Evolutionary conservation across 1,284 basidiomycete genomes (phyloP), one percentile per base, ranked within the genome.

Genomic region (Trichosporon inkin): DNA sequence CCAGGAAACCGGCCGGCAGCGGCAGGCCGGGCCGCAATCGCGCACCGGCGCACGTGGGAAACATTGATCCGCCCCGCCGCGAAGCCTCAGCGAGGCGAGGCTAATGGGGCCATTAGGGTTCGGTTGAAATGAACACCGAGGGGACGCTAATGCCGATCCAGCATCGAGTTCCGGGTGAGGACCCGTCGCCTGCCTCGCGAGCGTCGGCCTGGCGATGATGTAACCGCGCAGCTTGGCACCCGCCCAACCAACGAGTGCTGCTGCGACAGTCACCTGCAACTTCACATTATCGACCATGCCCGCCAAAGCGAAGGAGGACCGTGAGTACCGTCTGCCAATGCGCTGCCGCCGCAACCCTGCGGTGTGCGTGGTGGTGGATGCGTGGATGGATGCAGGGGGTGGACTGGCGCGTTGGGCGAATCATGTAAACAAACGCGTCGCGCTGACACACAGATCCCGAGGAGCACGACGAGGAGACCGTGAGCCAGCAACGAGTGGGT

Each of bases 251-350:
- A 32, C 13, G 3, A 38, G 13, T 20, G 10, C 19, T 11, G 22
- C 28, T 14, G 5, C 44, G 2, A 6, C 55, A 49, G 7, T 8
- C 55, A 7, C 35, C 28, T 37, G n/a, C 16, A 28, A 1, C 32
- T 49, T 14, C 57, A 32, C n/a, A 44, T 16, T n/a, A 49, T 11
- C 14, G 28, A 55, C 37, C 36, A 60, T 60, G 59, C 22, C 59
- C n/a, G 55, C 39, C 22, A 34, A 35, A 34, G 39, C 56, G 44
- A 53, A 60, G 24, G 55, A 58, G 28, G 57, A 60, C 55, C 49
- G 59, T 60, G 24, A 56, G 59, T 60, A 7, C 4, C 28, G 19
- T 7, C 10, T 24, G 32, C 32, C 28, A 16, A 37, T 19, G 17
- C 22, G 19, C 19, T 32, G 44, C 35, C 35, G 13, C 14, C 37